Conservation (phyloP, 1,139 yeast species). For the Blastobotrys malaysiensis region DNA sequence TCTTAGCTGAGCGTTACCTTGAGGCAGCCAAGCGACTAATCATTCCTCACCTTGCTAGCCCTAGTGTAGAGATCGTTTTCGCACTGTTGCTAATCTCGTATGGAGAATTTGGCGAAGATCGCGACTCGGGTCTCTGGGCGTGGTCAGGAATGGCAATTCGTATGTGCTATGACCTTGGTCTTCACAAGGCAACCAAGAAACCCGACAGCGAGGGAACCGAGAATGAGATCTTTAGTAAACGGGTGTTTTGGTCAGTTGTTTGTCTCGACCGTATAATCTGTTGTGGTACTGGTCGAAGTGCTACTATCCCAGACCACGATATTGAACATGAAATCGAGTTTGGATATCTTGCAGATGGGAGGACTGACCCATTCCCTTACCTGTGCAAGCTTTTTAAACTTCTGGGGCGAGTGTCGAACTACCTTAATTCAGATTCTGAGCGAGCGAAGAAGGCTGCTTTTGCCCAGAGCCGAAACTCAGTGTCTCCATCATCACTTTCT, state of each 20-base stretch:
- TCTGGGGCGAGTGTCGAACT: conserved; percentile 26
- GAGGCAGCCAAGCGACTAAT: conserved; percentile 25
- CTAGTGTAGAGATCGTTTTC: conserved; percentile 26
- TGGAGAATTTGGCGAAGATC: conserved; percentile 27
- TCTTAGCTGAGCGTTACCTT: conserved; percentile 22
- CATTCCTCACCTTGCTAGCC: conserved; percentile 26
- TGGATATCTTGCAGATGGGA: conserved; percentile 10
- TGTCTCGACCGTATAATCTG: conserved; percentile 28
- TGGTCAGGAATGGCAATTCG: conserved; percentile 31
- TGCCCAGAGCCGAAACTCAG: conserved; percentile 5
- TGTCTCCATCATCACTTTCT: conserved; percentile 15
- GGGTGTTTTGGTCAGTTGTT: conserved; percentile 28
- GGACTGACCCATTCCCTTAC: conserved; percentile 28
- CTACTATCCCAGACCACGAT: conserved; percentile 20
- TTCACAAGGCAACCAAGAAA: conserved; percentile 19
- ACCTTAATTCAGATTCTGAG: conserved; percentile 16
- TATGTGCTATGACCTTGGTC: conserved; percentile 29
- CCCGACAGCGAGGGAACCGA: conserved; percentile 1
- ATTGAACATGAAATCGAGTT: conserved; percentile 21
- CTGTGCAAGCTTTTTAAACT: conserved; percentile 24
- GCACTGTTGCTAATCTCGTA: conserved; percentile 26
- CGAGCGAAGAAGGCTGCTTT: background rate
- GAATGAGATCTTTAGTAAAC: conserved; percentile 6
- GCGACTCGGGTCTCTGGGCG: conserved; percentile 30
- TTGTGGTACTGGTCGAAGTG: conserved; percentile 27